These are phyloP conservation scores for Aspergillus panamensis DNA, from an alignment of 495 filamentous ascomycete species.

Conservation along the genomic window DNA sequence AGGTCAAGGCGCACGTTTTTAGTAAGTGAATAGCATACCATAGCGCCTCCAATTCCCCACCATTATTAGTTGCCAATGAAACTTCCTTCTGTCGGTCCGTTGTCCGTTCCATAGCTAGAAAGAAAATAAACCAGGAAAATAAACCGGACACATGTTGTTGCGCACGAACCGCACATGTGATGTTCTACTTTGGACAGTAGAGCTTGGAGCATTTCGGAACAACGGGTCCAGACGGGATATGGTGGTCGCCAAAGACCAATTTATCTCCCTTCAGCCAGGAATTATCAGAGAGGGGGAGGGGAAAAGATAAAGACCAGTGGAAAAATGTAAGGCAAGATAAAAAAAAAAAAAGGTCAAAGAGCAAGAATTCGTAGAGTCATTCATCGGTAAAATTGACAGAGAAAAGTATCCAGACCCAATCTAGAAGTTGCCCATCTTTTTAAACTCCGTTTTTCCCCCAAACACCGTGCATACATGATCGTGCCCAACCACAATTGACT, in stretches of 20 bases:
- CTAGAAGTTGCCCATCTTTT: constrained; percentile 2
- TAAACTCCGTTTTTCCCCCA: constrained; percentile 6
- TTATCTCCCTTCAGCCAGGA: constrained; percentile 2
- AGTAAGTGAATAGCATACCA: constrained; percentile 4
- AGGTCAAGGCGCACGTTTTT: constrained; percentile 15
- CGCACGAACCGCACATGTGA: constrained; percentile 15
- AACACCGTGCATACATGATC: constrained; percentile 8
- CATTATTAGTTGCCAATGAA: constrained; percentile 6
- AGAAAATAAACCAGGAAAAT: background rate
- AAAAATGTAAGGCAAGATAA: background rate
- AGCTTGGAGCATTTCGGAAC: constrained; percentile 8
- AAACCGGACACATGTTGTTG: constrained; percentile 11
- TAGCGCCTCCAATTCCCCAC: constrained; percentile 4
- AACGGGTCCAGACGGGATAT: constrained; percentile 9
- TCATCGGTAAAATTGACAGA: constrained; percentile 1
- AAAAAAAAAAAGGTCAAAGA: background rate
- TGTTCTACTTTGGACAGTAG: constrained; percentile 12
- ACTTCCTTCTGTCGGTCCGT: background rate
- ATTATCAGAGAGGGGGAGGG: background rate
- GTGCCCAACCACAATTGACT: background rate
- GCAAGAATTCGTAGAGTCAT: constrained; percentile 1
- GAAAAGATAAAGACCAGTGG: background rate
- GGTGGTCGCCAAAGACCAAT: background rate
- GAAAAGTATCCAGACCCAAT: constrained; percentile 1
- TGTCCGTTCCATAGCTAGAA: constrained; percentile 10